A percentile compares a stretch with the other conserved stretches of the same genome.
phyloP scores from a whole-genome alignment of 257 asterid species.

The Nicotiana sylvestris region DNA sequence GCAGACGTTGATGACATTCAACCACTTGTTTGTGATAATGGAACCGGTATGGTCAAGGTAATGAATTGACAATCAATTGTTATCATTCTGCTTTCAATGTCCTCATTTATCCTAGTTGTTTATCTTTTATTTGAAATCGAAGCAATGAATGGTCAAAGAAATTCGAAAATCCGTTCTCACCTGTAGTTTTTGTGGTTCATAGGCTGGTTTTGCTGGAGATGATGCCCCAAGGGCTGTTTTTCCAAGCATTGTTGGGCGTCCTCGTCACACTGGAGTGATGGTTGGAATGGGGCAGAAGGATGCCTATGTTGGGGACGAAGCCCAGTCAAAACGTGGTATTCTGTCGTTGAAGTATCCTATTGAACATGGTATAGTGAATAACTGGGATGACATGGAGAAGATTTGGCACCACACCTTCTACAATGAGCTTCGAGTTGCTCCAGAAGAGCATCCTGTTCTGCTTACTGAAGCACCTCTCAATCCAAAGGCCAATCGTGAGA shows the following conservation, averaged over 20 bases:
- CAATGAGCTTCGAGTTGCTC: conserved; percentile 15
- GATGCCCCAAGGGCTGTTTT: conserved; percentile 10
- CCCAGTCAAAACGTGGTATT: conserved; percentile 13
- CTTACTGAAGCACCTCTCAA: conserved; percentile 11
- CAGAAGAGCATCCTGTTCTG: conserved; percentile 11
- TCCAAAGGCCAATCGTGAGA: conserved; percentile 13
- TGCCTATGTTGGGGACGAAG: conserved; percentile 13
- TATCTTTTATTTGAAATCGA: background rate
- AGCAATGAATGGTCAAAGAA: background rate
- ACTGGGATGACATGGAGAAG: conserved; percentile 18
- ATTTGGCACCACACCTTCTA: conserved; percentile 14
- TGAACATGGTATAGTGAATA: conserved; percentile 9
- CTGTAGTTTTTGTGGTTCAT: background rate
- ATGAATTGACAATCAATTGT: background rate
- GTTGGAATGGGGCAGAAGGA: conserved; percentile 12
- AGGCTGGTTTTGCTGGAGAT: conserved; percentile 16
- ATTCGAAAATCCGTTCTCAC: background rate
- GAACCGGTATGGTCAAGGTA: conserved; percentile 14
- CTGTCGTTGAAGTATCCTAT: conserved; percentile 8
- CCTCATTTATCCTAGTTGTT: background rate
- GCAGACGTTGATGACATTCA: conserved; percentile 14
- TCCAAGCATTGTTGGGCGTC: conserved; percentile 8
- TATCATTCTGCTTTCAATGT: background rate
- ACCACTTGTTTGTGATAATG: conserved; percentile 14
- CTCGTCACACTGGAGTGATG: conserved; percentile 14